A percentile compares a stretch with the other conserved stretches of the same genome.
Conservation (phyloP, 2,329 filamentous ascomycete genomes). For the Verticillium alfalfae region DNA sequence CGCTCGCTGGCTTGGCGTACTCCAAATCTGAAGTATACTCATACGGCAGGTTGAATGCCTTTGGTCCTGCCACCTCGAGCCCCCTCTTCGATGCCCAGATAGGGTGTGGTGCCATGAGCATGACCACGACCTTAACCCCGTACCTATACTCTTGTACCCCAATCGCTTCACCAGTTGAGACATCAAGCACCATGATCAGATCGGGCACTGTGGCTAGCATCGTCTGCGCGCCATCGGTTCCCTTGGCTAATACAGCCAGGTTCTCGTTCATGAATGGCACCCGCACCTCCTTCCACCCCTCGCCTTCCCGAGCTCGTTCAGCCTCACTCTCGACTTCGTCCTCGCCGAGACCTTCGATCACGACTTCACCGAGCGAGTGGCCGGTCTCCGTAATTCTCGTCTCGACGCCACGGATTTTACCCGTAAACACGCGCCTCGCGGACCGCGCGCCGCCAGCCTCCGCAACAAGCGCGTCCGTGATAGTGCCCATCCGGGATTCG, state of each 20-base stretch:
- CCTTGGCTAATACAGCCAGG: slow-evolving; percentile 10
- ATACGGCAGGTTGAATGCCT: slow-evolving; percentile 10
- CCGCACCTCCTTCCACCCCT: slow-evolving; percentile 12
- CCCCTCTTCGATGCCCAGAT: slow-evolving; percentile 11
- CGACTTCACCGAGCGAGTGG: slow-evolving; percentile 32
- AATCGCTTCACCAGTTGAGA: slow-evolving; percentile 27
- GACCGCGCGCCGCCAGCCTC: slow-evolving; percentile 25
- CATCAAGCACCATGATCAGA: slow-evolving; percentile 30
- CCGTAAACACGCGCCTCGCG: slow-evolving; percentile 17
- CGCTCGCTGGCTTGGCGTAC: slow-evolving; percentile 9
- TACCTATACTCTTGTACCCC: slow-evolving; percentile 30
- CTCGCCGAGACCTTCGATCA: slow-evolving; percentile 30
- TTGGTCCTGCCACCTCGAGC: slow-evolving; percentile 15
- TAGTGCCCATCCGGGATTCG: slow-evolving; percentile 34
- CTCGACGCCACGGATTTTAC: slow-evolving; percentile 19
- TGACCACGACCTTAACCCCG: slow-evolving; percentile 16
- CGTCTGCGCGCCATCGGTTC: slow-evolving; percentile 14
- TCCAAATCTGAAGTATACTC: slow-evolving; percentile 7
- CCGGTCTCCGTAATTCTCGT: slow-evolving; percentile 40
- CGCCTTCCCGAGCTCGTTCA: slow-evolving; percentile 23
- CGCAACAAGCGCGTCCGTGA: slow-evolving; percentile 28
- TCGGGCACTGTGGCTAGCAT: slow-evolving; percentile 33
- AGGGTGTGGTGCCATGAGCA: slow-evolving; percentile 7
- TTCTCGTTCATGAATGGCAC: slow-evolving; percentile 15
- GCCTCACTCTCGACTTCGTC: slow-evolving; percentile 21